phyloP scores from a whole-genome alignment of 2,329 filamentous ascomycete genomes.

The Hypoxylon sp. region DNA sequence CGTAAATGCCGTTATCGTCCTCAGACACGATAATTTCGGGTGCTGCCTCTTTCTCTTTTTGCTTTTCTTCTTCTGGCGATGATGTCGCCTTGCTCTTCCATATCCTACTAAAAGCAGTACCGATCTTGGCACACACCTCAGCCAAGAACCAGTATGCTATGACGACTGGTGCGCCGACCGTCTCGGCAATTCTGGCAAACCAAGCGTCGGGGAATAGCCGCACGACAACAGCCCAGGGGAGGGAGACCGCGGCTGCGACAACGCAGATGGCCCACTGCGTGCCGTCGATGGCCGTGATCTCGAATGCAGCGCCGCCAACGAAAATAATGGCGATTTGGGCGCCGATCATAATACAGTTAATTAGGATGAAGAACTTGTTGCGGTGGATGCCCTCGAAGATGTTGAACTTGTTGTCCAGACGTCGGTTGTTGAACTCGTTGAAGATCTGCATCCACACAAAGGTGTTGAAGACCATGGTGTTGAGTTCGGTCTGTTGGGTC shows the following conservation, averaged over 20 bases:
- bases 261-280: conserved; percentile 68
- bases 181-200: conserved; percentile 53
- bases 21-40: conserved; percentile 49
- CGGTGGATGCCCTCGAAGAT: conserved; percentile 69
- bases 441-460: conserved; percentile 82
- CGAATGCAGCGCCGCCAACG: conserved; percentile 67
- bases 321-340: conserved; percentile 70
- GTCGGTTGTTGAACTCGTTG: conserved; percentile 76
- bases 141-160: conserved; percentile 46
- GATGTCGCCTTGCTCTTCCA: conserved; percentile 30
- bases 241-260: conserved; percentile 61
- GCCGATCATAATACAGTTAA: conserved; percentile 69
- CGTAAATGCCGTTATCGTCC: conserved; percentile 17
- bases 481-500: conserved; percentile 60
- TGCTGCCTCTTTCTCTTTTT: conserved; percentile 26
- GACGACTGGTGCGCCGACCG: conserved; percentile 52
- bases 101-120: conserved; percentile 36
- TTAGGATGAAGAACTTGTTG: conserved; percentile 70
- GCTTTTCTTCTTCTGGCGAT: conserved; percentile 6
- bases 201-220: conserved; percentile 64
- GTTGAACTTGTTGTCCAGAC: conserved; percentile 73
- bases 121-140: conserved; percentile 40
- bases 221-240: conserved; percentile 65
- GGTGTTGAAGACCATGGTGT: conserved; percentile 76
- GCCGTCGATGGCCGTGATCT: conserved; percentile 63